Evolutionary conservation across 2,329 filamentous ascomycete species (phyloP).

Genomic region (Alternaria burnsii): DNA sequence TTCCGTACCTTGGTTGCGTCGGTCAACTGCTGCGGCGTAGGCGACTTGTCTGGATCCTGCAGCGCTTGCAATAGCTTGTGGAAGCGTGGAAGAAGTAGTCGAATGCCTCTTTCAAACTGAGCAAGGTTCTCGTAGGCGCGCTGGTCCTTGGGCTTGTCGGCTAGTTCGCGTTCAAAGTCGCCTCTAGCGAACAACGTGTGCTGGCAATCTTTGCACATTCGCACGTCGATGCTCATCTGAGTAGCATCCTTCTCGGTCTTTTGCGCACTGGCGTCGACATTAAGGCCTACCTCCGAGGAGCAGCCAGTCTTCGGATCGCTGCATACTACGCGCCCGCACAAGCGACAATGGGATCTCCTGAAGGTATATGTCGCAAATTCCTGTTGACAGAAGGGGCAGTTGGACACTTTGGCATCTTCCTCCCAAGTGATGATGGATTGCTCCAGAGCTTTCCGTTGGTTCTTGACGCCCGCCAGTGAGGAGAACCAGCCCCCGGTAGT

Average conservation of each 20-base stretch:
- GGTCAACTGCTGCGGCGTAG: conserved; percentile 74
- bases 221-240: conserved; percentile 77
- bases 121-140: conserved; percentile 82
- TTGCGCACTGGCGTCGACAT: conserved; percentile 66
- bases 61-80: conserved; percentile 77
- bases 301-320: conserved; percentile 85
- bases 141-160: conserved; percentile 75
- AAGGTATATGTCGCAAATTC: conserved; percentile 95
- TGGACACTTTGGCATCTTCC: conserved; percentile 80
- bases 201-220: conserved; percentile 92
- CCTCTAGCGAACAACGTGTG: conserved; percentile 74
- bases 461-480: conserved; percentile 65
- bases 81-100: conserved; percentile 81
- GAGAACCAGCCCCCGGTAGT: conserved; percentile 64
- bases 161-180: conserved; percentile 77
- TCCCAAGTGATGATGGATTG: conserved; percentile 96
- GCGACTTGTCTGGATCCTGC: conserved; percentile 74
- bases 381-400: conserved; percentile 94
- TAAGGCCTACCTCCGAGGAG: conserved; percentile 83
- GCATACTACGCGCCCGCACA: conserved; percentile 93
- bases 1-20: conserved; percentile 92
- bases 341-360: conserved; percentile 89
- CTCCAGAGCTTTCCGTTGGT: conserved; percentile 80
- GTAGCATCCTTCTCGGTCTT: conserved; percentile 56
- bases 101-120: conserved; percentile 89